These are phyloP conservation scores for Penicillium glabrum DNA, from an alignment of 2,329 filamentous ascomycete species.

Conservation along the genomic window DNA sequence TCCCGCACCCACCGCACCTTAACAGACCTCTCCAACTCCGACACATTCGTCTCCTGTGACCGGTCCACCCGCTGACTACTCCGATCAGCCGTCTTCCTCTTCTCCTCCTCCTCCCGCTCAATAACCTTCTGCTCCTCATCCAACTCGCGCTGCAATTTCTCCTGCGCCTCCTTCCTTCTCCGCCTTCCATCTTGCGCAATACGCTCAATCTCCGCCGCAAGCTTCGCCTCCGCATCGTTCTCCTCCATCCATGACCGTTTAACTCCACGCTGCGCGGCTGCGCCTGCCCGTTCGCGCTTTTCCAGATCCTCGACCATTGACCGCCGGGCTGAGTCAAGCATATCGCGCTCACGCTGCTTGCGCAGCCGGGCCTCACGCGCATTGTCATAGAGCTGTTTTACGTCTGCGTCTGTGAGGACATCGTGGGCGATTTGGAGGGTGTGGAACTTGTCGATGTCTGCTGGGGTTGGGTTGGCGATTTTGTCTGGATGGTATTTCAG, in stretches of 20 bases:
- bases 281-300: conserved; percentile 63
- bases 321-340: conserved; percentile 70
- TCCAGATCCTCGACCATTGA: conserved; percentile 86
- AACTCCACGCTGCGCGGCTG: conserved; percentile 44
- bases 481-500: conserved; percentile 96
- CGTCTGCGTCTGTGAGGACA: conserved; percentile 69
- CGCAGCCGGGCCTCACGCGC: conserved; percentile 69
- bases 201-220: conserved; percentile 54
- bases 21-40: conserved; percentile 58
- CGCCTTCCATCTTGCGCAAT: conserved; percentile 55
- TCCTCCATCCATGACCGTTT: conserved; percentile 55
- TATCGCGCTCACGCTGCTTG: conserved; percentile 68
- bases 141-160: conserved; percentile 46
- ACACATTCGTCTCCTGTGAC: conserved; percentile 43
- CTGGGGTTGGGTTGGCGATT: conserved; percentile 64
- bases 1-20: conserved; percentile 58
- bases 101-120: conserved; percentile 46
- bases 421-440: conserved; percentile 83
- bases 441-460: conserved; percentile 79
- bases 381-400: conserved; percentile 76
- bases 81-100: conserved; percentile 36
- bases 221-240: conserved; percentile 49
- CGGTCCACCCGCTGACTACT: conserved; percentile 33
- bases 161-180: conserved; percentile 51
- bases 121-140: conserved; percentile 39